Percentiles rank a stretch among this genome's conserved stretches.
Conservation (phyloP, 2,329 filamentous ascomycete genomes). For the Clonostachys rosea region DNA sequence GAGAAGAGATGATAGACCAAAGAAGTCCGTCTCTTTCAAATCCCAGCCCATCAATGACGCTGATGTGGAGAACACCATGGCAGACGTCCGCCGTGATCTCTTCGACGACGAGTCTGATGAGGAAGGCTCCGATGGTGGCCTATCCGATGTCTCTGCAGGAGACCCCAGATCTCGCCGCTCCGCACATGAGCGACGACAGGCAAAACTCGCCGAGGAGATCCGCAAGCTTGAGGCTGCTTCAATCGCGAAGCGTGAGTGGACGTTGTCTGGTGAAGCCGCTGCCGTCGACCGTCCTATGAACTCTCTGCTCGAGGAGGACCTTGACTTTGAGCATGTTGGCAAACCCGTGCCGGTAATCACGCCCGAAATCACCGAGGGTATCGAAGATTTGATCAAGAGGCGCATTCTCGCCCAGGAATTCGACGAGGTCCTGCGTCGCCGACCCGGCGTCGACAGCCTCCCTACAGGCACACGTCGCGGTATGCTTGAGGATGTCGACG, state of each 20-base stretch:
- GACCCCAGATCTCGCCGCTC: conserved; percentile 73
- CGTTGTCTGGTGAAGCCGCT: conserved; percentile 79
- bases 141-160: conserved; percentile 62
- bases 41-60: conserved; percentile 48
- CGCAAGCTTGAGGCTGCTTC: conserved; percentile 84
- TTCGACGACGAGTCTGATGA: conserved; percentile 73
- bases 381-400: conserved; percentile 91
- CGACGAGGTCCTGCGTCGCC: conserved; percentile 80
- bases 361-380: conserved; percentile 81
- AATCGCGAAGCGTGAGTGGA: conserved; percentile 88
- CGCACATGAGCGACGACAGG: conserved; percentile 80
- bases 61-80: conserved; percentile 79
- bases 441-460: conserved; percentile 67
- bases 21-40: conserved; percentile 29
- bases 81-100: conserved; percentile 80
- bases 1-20: conserved; percentile 40
- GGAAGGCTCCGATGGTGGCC: conserved; percentile 59
- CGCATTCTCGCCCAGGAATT: conserved; percentile 88
- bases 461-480: conserved; percentile 62
- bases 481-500: conserved; percentile 64
- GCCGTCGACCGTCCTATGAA: conserved; percentile 81
- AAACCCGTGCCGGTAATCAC: conserved; percentile 95
- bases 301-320: conserved; percentile 87
- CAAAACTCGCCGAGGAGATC: conserved; percentile 84
- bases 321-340: conserved; percentile 92